Conservation (phyloP, 164 flowering plant species). For the Vitis riparia region DNA sequence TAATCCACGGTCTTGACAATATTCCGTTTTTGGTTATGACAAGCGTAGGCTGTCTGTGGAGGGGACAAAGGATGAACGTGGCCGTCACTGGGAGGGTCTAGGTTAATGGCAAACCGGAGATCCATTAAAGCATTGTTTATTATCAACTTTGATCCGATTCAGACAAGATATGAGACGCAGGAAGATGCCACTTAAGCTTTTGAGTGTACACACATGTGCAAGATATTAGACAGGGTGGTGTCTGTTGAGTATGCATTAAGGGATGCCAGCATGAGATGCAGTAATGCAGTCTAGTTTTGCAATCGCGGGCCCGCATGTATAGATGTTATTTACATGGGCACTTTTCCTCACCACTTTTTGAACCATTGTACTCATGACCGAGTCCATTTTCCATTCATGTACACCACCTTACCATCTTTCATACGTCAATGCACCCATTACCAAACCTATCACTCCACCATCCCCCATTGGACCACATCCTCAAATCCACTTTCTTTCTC, state of each 20-base stretch:
- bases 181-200: slow-evolving; percentile 95
- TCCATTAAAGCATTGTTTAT: slow-evolving; percentile 89
- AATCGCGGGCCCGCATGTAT: too few relatives aligned
- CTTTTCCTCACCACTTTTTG: too few relatives aligned
- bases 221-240: slow-evolving; percentile 82
- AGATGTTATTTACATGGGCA: too few relatives aligned
- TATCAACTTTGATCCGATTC: slow-evolving; percentile 80
- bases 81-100: slow-evolving; percentile 60
- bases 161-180: slow-evolving; percentile 77
- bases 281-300: too few relatives aligned
- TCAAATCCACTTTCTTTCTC: too few relatives aligned
- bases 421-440: too few relatives aligned
- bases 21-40: slow-evolving; percentile 70
- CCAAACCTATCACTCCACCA: too few relatives aligned
- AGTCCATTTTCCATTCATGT: too few relatives aligned
- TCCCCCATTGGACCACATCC: too few relatives aligned
- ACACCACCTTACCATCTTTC: too few relatives aligned
- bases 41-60: slow-evolving; percentile 83
- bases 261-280: slow-evolving; percentile 48
- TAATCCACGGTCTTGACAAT: slow-evolving; percentile 74
- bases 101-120: slow-evolving; percentile 55
- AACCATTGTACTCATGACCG: too few relatives aligned
- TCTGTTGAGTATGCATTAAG: slow-evolving; percentile 92
- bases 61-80: slow-evolving; percentile 91
- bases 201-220: slow-evolving; percentile 84